Conservation (phyloP, 1,139 yeast species). For the Geotrichum australiense region DNA sequence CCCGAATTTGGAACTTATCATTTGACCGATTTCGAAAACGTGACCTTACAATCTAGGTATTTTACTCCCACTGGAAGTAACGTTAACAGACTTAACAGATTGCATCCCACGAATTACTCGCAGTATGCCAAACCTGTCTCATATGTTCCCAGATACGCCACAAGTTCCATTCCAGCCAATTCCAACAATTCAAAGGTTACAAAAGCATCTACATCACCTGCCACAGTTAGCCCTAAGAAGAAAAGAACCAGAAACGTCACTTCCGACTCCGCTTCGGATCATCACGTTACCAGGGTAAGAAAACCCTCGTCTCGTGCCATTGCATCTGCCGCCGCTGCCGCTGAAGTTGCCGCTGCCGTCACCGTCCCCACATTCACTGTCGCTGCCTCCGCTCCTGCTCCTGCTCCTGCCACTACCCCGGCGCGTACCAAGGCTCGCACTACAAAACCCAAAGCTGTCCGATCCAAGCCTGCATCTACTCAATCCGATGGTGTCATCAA, state of each 20-base stretch:
- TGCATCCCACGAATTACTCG: not conserved
- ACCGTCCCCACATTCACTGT: not conserved
- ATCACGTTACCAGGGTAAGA: constrained; percentile 1
- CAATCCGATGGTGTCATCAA: constrained; percentile 21
- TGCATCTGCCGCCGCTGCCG: constrained; percentile 3
- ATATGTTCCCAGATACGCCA: too few relatives aligned
- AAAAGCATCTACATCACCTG: not conserved
- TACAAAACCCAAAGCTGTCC: not conserved
- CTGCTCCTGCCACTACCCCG: not conserved
- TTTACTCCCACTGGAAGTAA: constrained; percentile 1
- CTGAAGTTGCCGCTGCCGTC: not conserved
- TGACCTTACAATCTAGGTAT: not conserved
- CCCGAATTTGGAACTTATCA: constrained; percentile 8
- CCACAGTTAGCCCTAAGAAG: not conserved
- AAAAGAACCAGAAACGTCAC: not conserved
- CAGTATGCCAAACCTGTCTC: not conserved
- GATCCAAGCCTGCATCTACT: constrained; percentile 5
- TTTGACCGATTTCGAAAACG: not conserved
- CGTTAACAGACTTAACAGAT: constrained; percentile 1
- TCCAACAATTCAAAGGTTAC: not conserved
- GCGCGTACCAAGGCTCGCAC: not conserved
- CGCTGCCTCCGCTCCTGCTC: not conserved
- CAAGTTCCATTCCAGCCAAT: too few relatives aligned
- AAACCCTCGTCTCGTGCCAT: constrained; percentile 5
- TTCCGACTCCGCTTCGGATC: constrained; percentile 1